Conservation (phyloP, 1,139 yeast species). For the Chernovozyma aurita region DNA sequence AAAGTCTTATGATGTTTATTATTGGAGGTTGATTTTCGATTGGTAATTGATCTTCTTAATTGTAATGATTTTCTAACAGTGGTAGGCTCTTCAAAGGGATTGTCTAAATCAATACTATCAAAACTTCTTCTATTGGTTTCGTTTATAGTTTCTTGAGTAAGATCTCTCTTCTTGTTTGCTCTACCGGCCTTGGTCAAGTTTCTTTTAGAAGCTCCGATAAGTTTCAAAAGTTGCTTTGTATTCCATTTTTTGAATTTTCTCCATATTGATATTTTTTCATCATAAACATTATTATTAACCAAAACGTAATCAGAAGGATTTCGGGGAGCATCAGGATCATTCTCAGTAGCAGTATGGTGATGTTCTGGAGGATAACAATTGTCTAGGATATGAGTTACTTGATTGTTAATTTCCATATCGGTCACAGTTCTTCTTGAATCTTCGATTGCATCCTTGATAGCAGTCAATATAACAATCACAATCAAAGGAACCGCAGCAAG, state of each 20-base stretch:
- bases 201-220: conserved; percentile 25
- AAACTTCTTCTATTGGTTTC: conserved; percentile 25
- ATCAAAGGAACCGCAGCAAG: conserved; percentile 57
- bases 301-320: conserved; percentile 20
- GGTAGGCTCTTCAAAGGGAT: conserved; percentile 17
- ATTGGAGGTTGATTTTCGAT: conserved; percentile 11
- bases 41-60: conserved; percentile 10
- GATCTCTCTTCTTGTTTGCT: conserved; percentile 26
- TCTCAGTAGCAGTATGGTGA: conserved; percentile 1
- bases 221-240: conserved; percentile 26
- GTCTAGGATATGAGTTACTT: conserved; percentile 40
- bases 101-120: conserved; percentile 24
- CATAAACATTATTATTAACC: conserved; percentile 40
- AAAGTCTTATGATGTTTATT: conserved; percentile 16
- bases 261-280: conserved; percentile 53
- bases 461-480: conserved; percentile 52
- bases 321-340: too few species aligned
- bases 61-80: conserved; percentile 21
- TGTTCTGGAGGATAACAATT: conserved; percentile 6
- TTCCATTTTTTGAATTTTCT: conserved; percentile 54
- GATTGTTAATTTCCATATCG: conserved; percentile 53
- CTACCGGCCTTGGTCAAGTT: conserved; percentile 37
- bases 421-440: conserved; percentile 51
- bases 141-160: conserved; percentile 10
- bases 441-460: conserved; percentile 54